These are phyloP conservation scores for Russula dissimulans DNA, from an alignment of 768 basidiomycete species.

Conservation along the genomic window DNA sequence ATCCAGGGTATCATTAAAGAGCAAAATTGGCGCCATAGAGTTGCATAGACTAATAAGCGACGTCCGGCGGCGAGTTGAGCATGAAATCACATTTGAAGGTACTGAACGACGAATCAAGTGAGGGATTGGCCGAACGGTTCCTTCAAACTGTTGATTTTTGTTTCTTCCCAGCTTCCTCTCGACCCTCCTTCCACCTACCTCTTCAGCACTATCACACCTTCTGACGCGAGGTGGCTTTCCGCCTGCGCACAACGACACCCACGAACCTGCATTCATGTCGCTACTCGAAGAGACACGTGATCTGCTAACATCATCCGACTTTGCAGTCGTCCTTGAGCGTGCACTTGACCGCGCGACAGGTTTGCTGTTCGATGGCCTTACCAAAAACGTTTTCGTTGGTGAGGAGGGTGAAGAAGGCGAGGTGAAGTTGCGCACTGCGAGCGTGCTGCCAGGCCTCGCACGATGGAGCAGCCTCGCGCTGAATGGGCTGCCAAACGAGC, in stretches of 20 bases:
- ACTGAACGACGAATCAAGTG: slow-evolving; percentile 48
- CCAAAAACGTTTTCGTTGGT: slow-evolving; percentile 51
- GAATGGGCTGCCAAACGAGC: slow-evolving; percentile 63
- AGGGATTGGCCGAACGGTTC: slow-evolving; percentile 18
- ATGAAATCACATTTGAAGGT: slow-evolving; percentile 54
- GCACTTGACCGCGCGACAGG: slow-evolving; percentile 63
- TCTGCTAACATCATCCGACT: slow-evolving; percentile 59
- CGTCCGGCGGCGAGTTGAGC: slow-evolving; percentile 69
- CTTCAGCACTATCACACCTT: slow-evolving; percentile 59
- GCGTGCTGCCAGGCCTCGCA: slow-evolving; percentile 70
- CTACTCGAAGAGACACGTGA: slow-evolving; percentile 63
- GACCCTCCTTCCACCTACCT: slow-evolving; percentile 66
- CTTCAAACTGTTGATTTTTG: not conserved
- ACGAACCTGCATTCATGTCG: slow-evolving; percentile 44
- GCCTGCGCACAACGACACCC: slow-evolving; percentile 26
- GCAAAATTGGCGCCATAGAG: slow-evolving; percentile 60
- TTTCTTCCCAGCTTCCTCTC: slow-evolving; percentile 50
- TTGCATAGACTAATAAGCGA: slow-evolving; percentile 60
- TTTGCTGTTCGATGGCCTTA: slow-evolving; percentile 53
- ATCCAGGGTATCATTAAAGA: slow-evolving; percentile 75
- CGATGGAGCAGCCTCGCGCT: slow-evolving; percentile 67
- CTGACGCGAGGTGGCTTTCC: slow-evolving; percentile 54
- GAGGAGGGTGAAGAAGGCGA: slow-evolving; percentile 27
- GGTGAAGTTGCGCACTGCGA: slow-evolving; percentile 59
- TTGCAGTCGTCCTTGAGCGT: slow-evolving; percentile 58